Evolutionary conservation across 345 rosid genomes (phyloP).

Genomic region (Theobroma cacao): DNA sequence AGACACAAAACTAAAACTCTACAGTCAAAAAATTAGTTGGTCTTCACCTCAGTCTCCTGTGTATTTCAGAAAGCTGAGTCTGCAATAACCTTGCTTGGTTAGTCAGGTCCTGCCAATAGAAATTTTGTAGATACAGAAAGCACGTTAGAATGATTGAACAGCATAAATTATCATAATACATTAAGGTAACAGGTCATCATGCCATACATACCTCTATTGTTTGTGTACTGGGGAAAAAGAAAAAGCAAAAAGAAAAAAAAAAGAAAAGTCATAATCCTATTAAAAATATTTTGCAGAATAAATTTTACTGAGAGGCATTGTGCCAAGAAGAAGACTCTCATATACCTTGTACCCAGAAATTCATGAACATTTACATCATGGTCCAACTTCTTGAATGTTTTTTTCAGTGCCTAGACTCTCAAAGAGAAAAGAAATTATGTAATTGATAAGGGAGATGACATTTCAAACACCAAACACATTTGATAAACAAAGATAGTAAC

Average conservation of each 20-base stretch:
- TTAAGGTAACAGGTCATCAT: not conserved
- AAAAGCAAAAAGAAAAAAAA: conserved; percentile 16
- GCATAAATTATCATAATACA: conserved; percentile 4
- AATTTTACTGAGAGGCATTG: not conserved
- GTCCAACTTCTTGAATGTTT: conserved; percentile 79
- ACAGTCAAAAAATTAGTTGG: conserved; percentile 6
- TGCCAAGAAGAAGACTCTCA: not conserved
- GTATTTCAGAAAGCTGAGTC: conserved; percentile 48
- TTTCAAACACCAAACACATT: not conserved
- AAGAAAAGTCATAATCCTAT: conserved; percentile 14
- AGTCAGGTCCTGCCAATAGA: conserved; percentile 39
- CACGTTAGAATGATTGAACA: conserved; percentile 14
- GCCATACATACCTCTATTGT: conserved; percentile 60
- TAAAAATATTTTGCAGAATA: conserved; percentile 16
- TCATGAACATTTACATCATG: conserved; percentile 78
- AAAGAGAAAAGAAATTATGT: conserved; percentile 19
- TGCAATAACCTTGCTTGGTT: conserved; percentile 43
- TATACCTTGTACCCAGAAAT: conserved; percentile 67
- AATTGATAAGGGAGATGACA: conserved; percentile 8
- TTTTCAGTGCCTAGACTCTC: conserved; percentile 69
- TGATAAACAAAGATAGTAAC: not conserved
- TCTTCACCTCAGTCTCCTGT: conserved; percentile 54
- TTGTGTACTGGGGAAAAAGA: conserved; percentile 48
- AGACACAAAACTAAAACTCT: not conserved
- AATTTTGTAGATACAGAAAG: conserved; percentile 9